Percentiles rank a stretch among this genome's conserved stretches.
Conservation (phyloP, 2,329 filamentous ascomycete genomes). For the Fusarium nygamai region DNA sequence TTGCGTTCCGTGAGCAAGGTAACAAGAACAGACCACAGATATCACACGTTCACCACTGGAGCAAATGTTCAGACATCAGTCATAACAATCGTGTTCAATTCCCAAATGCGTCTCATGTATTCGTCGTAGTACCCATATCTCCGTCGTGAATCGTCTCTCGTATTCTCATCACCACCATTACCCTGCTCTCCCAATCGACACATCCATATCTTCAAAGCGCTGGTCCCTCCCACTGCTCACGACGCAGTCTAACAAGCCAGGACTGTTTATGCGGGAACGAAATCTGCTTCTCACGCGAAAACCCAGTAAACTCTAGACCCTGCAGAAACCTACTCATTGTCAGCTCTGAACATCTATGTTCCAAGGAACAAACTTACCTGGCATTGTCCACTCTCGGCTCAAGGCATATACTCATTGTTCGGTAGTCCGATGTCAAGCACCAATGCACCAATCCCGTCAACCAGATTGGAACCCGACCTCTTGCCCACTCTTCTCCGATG, state of each 20-base stretch:
- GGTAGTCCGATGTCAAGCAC: conserved; percentile 78
- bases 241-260: conserved; percentile 81
- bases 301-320: conserved; percentile 80
- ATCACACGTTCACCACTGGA: not conserved
- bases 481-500: conserved; percentile 90
- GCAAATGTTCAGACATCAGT: rapidly evolving
- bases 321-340: conserved; percentile 48
- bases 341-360: not conserved
- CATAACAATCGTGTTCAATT: not conserved
- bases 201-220: conserved; percentile 53
- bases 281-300: conserved; percentile 87
- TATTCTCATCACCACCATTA: conserved; percentile 12
- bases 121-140: not conserved
- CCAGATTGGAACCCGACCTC: conserved; percentile 85
- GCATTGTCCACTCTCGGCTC: conserved; percentile 93
- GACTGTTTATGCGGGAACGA: conserved; percentile 92
- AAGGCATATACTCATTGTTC: conserved; percentile 84
- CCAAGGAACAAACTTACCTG: conserved; percentile 67
- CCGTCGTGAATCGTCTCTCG: conserved; percentile 26
- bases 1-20: not conserved
- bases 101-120: not conserved
- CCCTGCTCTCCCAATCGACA: not conserved
- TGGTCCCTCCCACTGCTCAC: conserved; percentile 83
- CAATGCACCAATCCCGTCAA: conserved; percentile 88
- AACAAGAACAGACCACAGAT: too few species aligned